Evolutionary conservation across 805 yeast genomes (phyloP), one percentile per base, ranked within the genome.

Genomic region (Spathaspora arborariae): DNA sequence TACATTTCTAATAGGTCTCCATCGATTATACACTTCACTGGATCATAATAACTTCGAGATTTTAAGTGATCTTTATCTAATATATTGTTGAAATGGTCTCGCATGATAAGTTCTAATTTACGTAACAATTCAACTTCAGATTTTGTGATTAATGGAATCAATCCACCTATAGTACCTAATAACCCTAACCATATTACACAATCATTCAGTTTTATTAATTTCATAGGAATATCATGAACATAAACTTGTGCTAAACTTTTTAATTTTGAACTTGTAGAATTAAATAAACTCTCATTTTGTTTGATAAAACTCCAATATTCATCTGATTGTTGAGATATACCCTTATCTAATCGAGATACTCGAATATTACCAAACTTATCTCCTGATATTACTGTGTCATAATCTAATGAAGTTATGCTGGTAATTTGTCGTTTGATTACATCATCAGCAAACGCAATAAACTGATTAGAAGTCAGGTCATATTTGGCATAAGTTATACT

Each of bases 341-440:
- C 66, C n/a, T 65, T 65, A 0, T 85, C 79, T 36, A 85, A 63
- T 48, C 97, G 68, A 36, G 88, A 64, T 1, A 87, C 76, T 64
- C 84, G 82, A 0, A 90, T 41, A 55, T 85, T 88, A 0, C 98
- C 97, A 64, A 86, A 89, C 57, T 82, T 84, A 60, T 94, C 98
- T 11, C 96, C 96, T 1, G 88, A 88, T 36, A 85, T 68, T 1
- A 86, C 79, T 0, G 97, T 89, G 46, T 81, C 81, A 51, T 80
- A 78, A 60, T 94, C 98, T 4, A 94, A 64, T 52, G 80, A 65
- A 2, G 72, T 58, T 38, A 85, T 54, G 2, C 81, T 55, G 0
- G 95, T 84, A 3, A 85, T 74, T 56, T 85, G 86, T 26, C 97
- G 69, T 27, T 82, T 73, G 34, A 84, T 65, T 0, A 74, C 62